Evolutionary conservation across 2,329 filamentous ascomycete genomes (phyloP).

Genomic region (Aspergillus latus): DNA sequence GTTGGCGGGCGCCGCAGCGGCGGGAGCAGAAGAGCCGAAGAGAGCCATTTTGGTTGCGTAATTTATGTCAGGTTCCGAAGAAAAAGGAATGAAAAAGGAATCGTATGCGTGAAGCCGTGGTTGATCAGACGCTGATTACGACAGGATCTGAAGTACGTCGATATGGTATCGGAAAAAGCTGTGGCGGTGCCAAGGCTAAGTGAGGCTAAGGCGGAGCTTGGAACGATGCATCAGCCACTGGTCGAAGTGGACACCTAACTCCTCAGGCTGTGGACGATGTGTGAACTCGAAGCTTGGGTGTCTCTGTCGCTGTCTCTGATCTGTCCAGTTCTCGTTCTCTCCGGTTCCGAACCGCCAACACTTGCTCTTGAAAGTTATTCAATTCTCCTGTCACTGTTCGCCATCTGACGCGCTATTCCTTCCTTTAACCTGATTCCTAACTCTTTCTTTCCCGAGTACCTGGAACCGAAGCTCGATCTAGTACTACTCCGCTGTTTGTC

Average conservation of each 20-base stretch:
- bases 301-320: conserved; percentile 8
- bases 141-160: conserved; percentile 13
- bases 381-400: neutral
- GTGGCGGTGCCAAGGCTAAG: conserved; percentile 1
- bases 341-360: neutral
- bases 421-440: conserved; percentile 13
- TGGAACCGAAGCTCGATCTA: neutral
- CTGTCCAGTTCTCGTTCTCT: conserved; percentile 17
- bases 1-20: conserved; percentile 16
- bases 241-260: conserved; percentile 28
- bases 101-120: neutral
- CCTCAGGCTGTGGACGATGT: conserved; percentile 7
- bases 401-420: conserved; percentile 5
- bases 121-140: conserved; percentile 6
- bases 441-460: neutral
- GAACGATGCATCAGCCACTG: conserved; percentile 19
- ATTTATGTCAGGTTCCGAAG: neutral
- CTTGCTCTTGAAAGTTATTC: conserved; percentile 3
- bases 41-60: conserved; percentile 35
- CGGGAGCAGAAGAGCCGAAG: conserved; percentile 39
- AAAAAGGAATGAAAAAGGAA: neutral
- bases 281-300: conserved; percentile 4
- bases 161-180: neutral
- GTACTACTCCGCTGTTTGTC: conserved; percentile 11
- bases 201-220: conserved; percentile 19